phyloP scores from a whole-genome alignment of 2,329 filamentous ascomycete species.

The Epichloe aotearoae region DNA sequence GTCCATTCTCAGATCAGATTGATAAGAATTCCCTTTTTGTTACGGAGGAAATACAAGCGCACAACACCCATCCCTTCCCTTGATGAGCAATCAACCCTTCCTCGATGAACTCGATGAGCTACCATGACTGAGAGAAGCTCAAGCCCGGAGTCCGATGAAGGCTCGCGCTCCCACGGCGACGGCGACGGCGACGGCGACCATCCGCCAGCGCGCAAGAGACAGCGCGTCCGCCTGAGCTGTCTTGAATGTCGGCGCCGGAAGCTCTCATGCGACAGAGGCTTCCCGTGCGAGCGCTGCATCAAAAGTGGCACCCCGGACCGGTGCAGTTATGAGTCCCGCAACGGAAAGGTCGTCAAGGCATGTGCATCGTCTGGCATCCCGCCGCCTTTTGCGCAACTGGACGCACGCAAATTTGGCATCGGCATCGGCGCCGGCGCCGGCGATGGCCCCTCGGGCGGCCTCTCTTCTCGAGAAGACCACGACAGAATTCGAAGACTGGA shows the following conservation, averaged over 20 bases:
- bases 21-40: slow-evolving; percentile 21
- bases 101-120: too few relatives aligned
- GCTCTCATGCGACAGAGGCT: slow-evolving; percentile 47
- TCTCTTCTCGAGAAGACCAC: slow-evolving; percentile 31
- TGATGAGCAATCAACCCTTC: background rate
- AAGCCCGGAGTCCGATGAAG: slow-evolving; percentile 24
- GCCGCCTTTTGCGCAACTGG: slow-evolving; percentile 28
- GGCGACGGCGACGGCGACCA: slow-evolving; percentile 20
- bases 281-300: slow-evolving; percentile 48
- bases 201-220: slow-evolving; percentile 38
- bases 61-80: slow-evolving; percentile 10
- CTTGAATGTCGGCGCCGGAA: slow-evolving; percentile 48
- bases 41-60: slow-evolving; percentile 9
- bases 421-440: slow-evolving; percentile 16
- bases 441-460: slow-evolving; percentile 15
- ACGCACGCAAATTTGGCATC: slow-evolving; percentile 24
- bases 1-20: slow-evolving; percentile 24
- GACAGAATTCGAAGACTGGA: slow-evolving; percentile 47
- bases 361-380: slow-evolving; percentile 32
- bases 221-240: slow-evolving; percentile 46
- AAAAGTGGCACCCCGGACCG: slow-evolving; percentile 47
- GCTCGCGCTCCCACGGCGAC: slow-evolving; percentile 11
- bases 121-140: slow-evolving; percentile 22
- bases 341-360: slow-evolving; percentile 34
- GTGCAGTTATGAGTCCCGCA: slow-evolving; percentile 46